These are phyloP conservation scores for Cicer yamashitae DNA, from an alignment of 306 rosid genomes.

Conservation along the genomic window DNA sequence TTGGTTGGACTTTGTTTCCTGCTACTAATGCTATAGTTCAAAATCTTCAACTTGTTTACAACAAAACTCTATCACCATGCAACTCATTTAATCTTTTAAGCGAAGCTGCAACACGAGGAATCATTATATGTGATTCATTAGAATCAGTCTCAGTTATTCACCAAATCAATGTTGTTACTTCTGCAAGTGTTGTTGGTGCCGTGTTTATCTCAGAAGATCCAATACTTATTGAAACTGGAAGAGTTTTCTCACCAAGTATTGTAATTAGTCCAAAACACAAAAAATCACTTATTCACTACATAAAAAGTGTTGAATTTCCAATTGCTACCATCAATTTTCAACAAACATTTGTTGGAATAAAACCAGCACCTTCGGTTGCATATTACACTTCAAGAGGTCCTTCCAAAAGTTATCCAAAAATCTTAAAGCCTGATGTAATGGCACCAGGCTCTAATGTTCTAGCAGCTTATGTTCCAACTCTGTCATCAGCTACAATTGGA, in stretches of 20 bases:
- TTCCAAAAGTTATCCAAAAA: constrained; percentile 41
- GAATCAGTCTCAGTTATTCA: constrained; percentile 18
- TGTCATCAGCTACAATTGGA: constrained; percentile 35
- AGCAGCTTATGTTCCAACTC: constrained; percentile 52
- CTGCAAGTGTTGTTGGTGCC: constrained; percentile 43
- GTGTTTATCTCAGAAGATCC: constrained; percentile 52
- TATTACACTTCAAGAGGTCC: constrained; percentile 61
- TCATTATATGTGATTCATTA: constrained; percentile 42
- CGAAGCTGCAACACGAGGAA: constrained; percentile 11
- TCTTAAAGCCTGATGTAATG: constrained; percentile 64
- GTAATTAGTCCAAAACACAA: constrained; percentile 51
- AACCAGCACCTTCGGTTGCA: constrained; percentile 61
- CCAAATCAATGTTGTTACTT: background rate
- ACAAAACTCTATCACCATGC: constrained; percentile 49
- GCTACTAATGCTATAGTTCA: constrained; percentile 43
- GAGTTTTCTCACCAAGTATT: constrained; percentile 44
- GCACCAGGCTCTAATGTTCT: constrained; percentile 62
- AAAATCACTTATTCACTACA: constrained; percentile 41
- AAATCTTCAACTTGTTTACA: constrained; percentile 39
- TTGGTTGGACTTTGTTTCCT: constrained; percentile 52
- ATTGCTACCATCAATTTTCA: constrained; percentile 50
- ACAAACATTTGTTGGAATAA: constrained; percentile 47
- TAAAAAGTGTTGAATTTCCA: constrained; percentile 20
- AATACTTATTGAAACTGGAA: constrained; percentile 38
- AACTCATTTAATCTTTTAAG: constrained; percentile 38